Evolutionary conservation across 805 yeast genomes (phyloP), one percentile per base, ranked within the genome.

Genomic region (Wickerhamiella cacticola): DNA sequence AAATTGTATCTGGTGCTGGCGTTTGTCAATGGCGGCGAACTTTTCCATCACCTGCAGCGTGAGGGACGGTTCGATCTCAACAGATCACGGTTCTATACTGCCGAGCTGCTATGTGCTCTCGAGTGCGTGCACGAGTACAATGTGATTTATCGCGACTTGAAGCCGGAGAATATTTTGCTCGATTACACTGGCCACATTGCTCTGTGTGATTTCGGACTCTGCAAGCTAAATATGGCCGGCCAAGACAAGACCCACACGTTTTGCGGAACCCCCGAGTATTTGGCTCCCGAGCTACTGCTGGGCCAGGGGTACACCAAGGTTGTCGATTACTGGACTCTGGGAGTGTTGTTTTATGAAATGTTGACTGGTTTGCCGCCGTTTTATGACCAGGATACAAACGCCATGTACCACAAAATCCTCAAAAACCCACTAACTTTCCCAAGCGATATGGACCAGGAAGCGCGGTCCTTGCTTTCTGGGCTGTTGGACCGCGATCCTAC

Each of bases 311-410:
- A 92, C 65, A 87, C 97, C 2, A 79, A 95, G 63, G 82, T 82
- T 8, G 97, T 92, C 19, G 98, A 92, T 65, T 92, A 96, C 89
- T 92, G 98, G 98, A 92, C 98, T 1, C 70, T 92, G 56, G 98
- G 98, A 36, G 88, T 89, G 15, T 70, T 92, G 47, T 69, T 92
- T 40, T 92, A 86, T 63, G 98, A 89, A 61, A 92, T 92, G 98
- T 70, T 92, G 52, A 87, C 96, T 1, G 96, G 97, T 1, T 72
- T 92, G 55, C 98, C 98, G 3, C 98, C 98, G 34, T 92, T 86
- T 63, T 92, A 86, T 63, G 97, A 92, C 62, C 96, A 88, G 61
- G 92, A 88, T 64, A 82, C 83, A 5, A 81, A 87, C 50, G 79
- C 79, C 39, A 92, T 92, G 98, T 92, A 92, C 69, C 78, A 83